These are phyloP conservation scores for Echium plantagineum DNA, from an alignment of 257 asterid genomes.

Conservation along the genomic window DNA sequence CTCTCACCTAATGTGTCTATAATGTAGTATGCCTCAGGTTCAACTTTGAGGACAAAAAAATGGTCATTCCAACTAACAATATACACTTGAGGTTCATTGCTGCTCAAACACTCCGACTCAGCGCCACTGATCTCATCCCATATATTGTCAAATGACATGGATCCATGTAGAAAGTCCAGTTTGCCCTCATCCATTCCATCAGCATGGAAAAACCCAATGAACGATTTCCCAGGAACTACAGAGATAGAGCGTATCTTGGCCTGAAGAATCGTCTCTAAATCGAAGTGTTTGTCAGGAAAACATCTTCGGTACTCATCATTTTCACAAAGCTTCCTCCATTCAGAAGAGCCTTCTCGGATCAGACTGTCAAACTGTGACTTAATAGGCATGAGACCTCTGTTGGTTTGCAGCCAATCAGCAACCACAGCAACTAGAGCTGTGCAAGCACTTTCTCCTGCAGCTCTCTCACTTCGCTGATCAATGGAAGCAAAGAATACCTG, in stretches of 20 bases:
- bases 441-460: slow-evolving; percentile 95
- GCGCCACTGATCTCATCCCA: slow-evolving; percentile 72
- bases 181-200: slow-evolving; percentile 57
- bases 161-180: slow-evolving; percentile 79
- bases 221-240: slow-evolving; percentile 61
- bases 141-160: slow-evolving; percentile 82
- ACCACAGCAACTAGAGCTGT: slow-evolving; percentile 90
- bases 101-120: slow-evolving; percentile 19
- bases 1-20: slow-evolving; percentile 93
- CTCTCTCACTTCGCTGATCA: slow-evolving; percentile 86
- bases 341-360: slow-evolving; percentile 83
- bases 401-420: slow-evolving; percentile 80
- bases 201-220: slow-evolving; percentile 79
- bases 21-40: slow-evolving; percentile 61
- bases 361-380: slow-evolving; percentile 76
- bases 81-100: slow-evolving; percentile 42
- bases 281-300: slow-evolving; percentile 92
- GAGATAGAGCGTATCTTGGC: slow-evolving; percentile 53
- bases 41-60: slow-evolving; percentile 78
- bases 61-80: slow-evolving; percentile 96
- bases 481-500: slow-evolving; percentile 87
- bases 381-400: slow-evolving; percentile 62
- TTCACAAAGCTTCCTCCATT: slow-evolving; percentile 88
- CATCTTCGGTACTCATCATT: slow-evolving; percentile 44
- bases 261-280: slow-evolving; percentile 75